A percentile compares a stretch with the other conserved stretches of the same genome.
phyloP scores from a whole-genome alignment of 129 eudicot genomes.

The Lactuca sativa region DNA sequence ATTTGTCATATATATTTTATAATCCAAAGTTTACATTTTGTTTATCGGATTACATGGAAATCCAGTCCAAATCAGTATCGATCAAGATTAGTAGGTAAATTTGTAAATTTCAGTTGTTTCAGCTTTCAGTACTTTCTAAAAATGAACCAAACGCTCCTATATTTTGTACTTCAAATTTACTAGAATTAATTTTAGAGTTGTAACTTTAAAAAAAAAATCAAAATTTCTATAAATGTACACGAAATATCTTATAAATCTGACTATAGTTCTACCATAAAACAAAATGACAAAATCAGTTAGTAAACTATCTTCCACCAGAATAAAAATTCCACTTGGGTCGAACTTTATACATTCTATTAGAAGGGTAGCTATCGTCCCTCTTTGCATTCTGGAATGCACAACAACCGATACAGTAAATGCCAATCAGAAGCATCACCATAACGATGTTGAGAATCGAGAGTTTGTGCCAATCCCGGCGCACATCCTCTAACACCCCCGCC shows the following conservation, averaged over 20 bases:
- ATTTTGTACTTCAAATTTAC: background rate
- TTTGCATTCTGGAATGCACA: conserved; percentile 78
- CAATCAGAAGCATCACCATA: conserved; percentile 66
- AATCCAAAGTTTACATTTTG: too few relatives aligned
- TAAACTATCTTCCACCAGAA: conserved; percentile 26
- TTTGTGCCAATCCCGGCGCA: conserved; percentile 71
- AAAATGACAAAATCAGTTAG: conserved; percentile 16
- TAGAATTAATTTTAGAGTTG: background rate
- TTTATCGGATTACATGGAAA: too few relatives aligned
- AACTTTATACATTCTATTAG: conserved; percentile 64
- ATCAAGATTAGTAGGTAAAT: too few relatives aligned
- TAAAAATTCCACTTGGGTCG: conserved; percentile 82
- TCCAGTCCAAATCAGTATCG: too few relatives aligned
- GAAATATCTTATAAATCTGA: background rate
- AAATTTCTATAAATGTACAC: conserved; percentile 9
- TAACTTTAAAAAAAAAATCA: background rate
- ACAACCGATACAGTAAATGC: conserved; percentile 77
- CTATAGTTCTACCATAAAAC: conserved; percentile 16
- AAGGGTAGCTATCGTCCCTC: conserved; percentile 57
- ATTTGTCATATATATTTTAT: too few relatives aligned
- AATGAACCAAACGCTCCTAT: background rate
- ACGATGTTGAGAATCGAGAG: conserved; percentile 69
- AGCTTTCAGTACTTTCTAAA: too few relatives aligned
- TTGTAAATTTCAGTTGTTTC: too few relatives aligned
- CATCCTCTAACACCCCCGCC: conserved; percentile 84